Conservation (phyloP, 345 rosid species). For the Salix brachista region DNA sequence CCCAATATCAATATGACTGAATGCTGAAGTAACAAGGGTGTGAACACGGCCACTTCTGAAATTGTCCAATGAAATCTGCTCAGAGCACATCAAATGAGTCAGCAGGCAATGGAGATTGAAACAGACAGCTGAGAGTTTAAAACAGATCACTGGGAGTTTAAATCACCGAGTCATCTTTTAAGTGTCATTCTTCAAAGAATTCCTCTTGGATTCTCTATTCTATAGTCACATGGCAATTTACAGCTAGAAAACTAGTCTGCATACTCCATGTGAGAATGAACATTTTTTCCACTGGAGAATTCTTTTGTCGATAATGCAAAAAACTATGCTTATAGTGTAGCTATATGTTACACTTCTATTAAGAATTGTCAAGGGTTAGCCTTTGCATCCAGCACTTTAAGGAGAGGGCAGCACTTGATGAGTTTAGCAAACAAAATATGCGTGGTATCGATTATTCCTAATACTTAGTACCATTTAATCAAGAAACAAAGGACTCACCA, state of each 20-base stretch:
- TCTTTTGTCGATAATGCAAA: neutral
- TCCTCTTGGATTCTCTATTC: neutral
- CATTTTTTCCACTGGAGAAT: neutral
- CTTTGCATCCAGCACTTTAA: neutral
- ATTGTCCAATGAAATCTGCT: conserved; percentile 81
- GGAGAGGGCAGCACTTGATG: neutral
- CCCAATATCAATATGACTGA: conserved; percentile 67
- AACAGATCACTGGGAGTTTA: neutral
- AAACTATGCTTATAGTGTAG: neutral
- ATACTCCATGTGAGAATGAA: neutral
- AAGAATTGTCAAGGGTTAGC: neutral
- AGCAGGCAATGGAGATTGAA: conserved; percentile 1
- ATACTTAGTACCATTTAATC: neutral
- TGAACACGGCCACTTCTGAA: conserved; percentile 59
- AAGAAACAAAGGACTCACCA: conserved; percentile 44
- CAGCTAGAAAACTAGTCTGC: neutral
- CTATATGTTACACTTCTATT: neutral
- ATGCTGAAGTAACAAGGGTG: conserved; percentile 72
- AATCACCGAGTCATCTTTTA: neutral
- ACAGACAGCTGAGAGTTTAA: neutral
- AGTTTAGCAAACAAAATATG: neutral
- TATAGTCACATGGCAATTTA: neutral
- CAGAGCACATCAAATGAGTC: conserved; percentile 24
- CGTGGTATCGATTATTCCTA: neutral
- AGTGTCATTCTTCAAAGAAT: neutral